Conservation (phyloP, 306 rosid genomes). For the Neltuma alba region DNA sequence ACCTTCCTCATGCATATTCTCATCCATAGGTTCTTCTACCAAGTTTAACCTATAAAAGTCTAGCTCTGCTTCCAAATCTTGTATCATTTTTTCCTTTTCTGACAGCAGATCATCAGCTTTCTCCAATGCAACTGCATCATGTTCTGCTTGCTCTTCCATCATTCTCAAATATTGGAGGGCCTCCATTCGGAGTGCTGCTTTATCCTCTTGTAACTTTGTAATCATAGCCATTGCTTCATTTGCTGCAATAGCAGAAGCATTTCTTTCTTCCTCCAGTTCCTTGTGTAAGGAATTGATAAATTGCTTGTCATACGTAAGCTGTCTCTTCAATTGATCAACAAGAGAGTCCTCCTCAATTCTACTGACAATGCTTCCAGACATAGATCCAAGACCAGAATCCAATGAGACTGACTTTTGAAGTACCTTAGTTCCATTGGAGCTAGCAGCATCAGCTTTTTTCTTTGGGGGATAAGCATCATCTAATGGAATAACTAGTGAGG, state of each 20-base stretch:
- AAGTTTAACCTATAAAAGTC: slow-evolving; percentile 56
- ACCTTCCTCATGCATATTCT: slow-evolving; percentile 31
- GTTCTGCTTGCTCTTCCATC: slow-evolving; percentile 99
- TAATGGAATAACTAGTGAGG: slow-evolving; percentile 37
- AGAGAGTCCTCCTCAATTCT: slow-evolving; percentile 73
- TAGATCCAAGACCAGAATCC: slow-evolving; percentile 62
- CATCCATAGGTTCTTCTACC: slow-evolving; percentile 30
- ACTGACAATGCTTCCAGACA: slow-evolving; percentile 54
- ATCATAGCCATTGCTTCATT: slow-evolving; percentile 96
- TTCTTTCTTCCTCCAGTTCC: slow-evolving; percentile 92
- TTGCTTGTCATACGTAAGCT: slow-evolving; percentile 55
- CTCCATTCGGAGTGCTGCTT: slow-evolving; percentile 87
- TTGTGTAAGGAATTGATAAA: slow-evolving; percentile 54
- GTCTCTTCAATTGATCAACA: slow-evolving; percentile 57
- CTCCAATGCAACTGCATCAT: slow-evolving; percentile 77
- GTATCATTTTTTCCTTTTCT: slow-evolving; percentile 77
- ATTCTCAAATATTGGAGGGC: slow-evolving; percentile 84
- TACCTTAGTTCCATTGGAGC: slow-evolving; percentile 36
- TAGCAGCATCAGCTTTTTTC: slow-evolving; percentile 37
- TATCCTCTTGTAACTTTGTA: slow-evolving; percentile 90
- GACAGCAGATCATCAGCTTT: slow-evolving; percentile 74
- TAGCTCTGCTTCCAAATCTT: slow-evolving; percentile 85
- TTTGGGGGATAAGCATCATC: slow-evolving; percentile 32
- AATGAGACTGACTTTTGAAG: slow-evolving; percentile 51
- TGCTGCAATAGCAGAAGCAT: slow-evolving; percentile 77